A percentile compares a stretch with the other conserved stretches of the same genome.
Conservation (phyloP, 2,329 filamentous ascomycete genomes). For the Aureobasidium sp. region DNA sequence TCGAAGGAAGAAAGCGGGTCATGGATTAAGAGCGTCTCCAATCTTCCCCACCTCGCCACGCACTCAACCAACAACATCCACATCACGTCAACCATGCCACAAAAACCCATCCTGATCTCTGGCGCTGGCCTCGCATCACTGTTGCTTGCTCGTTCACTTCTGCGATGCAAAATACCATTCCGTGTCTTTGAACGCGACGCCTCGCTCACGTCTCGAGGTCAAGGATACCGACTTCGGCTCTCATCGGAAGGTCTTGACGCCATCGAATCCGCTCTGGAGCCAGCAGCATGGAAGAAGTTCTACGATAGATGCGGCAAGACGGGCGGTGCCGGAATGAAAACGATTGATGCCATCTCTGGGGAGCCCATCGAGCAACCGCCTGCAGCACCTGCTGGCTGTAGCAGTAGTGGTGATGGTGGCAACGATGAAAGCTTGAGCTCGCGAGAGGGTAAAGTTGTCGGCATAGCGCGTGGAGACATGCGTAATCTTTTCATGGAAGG, state of each 20-base stretch:
- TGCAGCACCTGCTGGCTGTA: constrained; percentile 13
- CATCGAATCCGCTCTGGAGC: constrained; percentile 47
- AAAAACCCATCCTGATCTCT: constrained; percentile 35
- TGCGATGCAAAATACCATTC: constrained; percentile 30
- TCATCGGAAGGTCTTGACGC: constrained; percentile 49
- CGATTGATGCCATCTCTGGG: constrained; percentile 46
- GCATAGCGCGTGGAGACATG: constrained; percentile 56
- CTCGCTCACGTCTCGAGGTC: constrained; percentile 48
- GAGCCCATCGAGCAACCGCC: constrained; percentile 26
- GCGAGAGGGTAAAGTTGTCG: constrained; percentile 50
- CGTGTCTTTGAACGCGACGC: constrained; percentile 36
- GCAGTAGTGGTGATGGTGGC: constrained; percentile 7
- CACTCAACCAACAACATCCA: background rate
- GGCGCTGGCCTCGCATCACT: constrained; percentile 33
- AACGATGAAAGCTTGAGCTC: constrained; percentile 33
- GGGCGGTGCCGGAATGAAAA: constrained; percentile 44
- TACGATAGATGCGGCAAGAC: constrained; percentile 53
- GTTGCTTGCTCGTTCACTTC: constrained; percentile 31
- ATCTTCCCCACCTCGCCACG: background rate
- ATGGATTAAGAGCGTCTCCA: no score
- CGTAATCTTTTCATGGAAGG: constrained; percentile 49
- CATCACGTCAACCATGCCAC: background rate
- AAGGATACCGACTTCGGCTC: constrained; percentile 54
- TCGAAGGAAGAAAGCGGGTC: background rate
- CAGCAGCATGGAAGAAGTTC: constrained; percentile 41